Percentiles rank a stretch among this genome's conserved stretches.
Conservation (phyloP, 352 stramenopile species). For the Phytophthora sp. region DNA sequence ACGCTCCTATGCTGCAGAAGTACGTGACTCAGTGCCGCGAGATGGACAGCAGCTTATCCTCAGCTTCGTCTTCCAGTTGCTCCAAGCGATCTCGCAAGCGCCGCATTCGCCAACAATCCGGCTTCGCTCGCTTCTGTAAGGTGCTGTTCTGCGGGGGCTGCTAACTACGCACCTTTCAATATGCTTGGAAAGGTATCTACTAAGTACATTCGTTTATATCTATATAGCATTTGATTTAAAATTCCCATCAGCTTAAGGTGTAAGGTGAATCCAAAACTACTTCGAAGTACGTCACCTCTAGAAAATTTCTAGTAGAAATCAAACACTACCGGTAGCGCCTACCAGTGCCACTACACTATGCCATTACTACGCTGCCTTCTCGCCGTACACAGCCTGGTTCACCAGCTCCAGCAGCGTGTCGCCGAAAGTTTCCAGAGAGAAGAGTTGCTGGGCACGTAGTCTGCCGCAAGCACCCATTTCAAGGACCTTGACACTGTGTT, state of each 20-base stretch:
- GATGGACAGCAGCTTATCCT: conserved; percentile 30
- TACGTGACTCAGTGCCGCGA: conserved; percentile 81
- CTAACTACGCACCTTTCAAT: conserved; percentile 20
- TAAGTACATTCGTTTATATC: too few relatives aligned
- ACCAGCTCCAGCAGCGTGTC: conserved; percentile 65
- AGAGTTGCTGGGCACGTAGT: conserved; percentile 57
- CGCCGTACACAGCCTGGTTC: conserved; percentile 42
- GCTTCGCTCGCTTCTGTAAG: conserved; percentile 32
- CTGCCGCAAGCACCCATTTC: conserved; percentile 61
- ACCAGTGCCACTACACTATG: background rate
- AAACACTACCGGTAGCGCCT: conserved; percentile 17
- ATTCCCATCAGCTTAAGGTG: conserved; percentile 28
- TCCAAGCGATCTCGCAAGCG: conserved; percentile 29
- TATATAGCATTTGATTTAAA: conserved; percentile 32
- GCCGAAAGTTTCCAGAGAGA: conserved; percentile 80
- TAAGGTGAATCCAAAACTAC: conserved; percentile 22
- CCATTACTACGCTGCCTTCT: conserved; percentile 30
- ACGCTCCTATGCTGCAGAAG: conserved; percentile 86
- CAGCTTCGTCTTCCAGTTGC: conserved; percentile 39
- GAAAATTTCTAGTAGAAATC: too few relatives aligned
- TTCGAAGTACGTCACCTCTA: too few relatives aligned
- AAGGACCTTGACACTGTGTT: conserved; percentile 35
- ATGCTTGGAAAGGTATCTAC: too few relatives aligned
- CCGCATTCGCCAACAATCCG: conserved; percentile 6
- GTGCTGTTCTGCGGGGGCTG: conserved; percentile 33